Evolutionary conservation across 164 flowering plant species (phyloP).

Genomic region (Umbellularia californica): DNA sequence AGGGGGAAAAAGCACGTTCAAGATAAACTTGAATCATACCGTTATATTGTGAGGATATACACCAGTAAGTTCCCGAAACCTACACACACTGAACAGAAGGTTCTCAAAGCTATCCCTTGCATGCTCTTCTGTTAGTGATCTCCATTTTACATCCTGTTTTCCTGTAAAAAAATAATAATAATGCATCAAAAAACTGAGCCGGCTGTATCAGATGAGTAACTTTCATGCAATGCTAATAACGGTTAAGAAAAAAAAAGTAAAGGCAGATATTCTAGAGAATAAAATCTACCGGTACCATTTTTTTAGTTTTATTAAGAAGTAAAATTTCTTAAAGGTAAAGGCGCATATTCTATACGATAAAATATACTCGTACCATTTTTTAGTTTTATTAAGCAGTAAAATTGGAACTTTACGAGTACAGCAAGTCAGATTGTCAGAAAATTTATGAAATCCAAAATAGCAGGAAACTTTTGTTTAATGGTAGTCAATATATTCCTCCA

Average conservation of each 20-base stretch:
- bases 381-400: no score
- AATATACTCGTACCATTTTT: background rate
- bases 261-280: background rate
- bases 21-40: constrained; percentile 37
- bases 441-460: no score
- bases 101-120: constrained; percentile 98
- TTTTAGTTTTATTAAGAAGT: no score
- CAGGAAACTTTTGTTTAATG: no score
- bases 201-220: background rate
- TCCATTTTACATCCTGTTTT: constrained; percentile 58
- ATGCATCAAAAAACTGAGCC: background rate
- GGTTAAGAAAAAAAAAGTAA: background rate
- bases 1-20: background rate
- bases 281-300: background rate
- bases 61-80: constrained; percentile 97
- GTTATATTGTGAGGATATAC: constrained; percentile 81
- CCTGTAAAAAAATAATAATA: constrained; percentile 36
- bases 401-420: no score
- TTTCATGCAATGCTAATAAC: background rate
- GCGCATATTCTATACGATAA: background rate
- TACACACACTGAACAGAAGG: constrained; percentile 93
- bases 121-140: constrained; percentile 94
- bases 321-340: background rate
- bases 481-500: no score
- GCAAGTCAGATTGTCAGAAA: no score